Conservation (phyloP, 495 filamentous ascomycete species). For the Daldinia grandis region DNA sequence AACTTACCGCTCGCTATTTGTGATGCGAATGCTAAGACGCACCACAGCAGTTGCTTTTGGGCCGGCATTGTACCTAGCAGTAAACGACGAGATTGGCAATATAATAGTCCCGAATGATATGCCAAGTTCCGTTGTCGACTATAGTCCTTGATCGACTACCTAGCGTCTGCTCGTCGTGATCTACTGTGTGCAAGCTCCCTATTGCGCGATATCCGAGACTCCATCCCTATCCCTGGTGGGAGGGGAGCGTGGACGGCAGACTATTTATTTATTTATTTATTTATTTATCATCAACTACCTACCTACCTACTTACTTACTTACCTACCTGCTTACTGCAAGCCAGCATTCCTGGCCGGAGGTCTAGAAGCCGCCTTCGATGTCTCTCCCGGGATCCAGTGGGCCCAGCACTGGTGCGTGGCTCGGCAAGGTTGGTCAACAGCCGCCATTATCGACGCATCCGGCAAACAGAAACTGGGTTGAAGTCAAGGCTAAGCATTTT, state of each 20-base stretch:
- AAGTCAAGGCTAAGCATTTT: conserved; percentile 14
- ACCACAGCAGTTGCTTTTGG: conserved; percentile 23
- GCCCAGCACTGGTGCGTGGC: conserved; percentile 13
- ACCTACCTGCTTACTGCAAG: conserved; percentile 21
- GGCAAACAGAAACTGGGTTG: neutral
- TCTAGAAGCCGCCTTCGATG: conserved; percentile 18
- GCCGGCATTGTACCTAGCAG: conserved; percentile 18
- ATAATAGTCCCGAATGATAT: neutral
- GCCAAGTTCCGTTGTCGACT: conserved; percentile 10
- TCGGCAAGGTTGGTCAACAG: neutral
- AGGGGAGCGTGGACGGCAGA: neutral
- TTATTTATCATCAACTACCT: too few relatives aligned
- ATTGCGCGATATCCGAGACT: neutral
- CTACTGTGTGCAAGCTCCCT: neutral
- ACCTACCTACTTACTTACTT: too few relatives aligned
- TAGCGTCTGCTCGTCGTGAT: neutral
- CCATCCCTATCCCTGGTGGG: too few relatives aligned
- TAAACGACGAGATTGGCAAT: neutral
- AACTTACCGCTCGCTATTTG: conserved; percentile 22
- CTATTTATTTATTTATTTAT: too few relatives aligned
- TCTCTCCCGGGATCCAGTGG: conserved; percentile 18
- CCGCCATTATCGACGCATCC: conserved; percentile 8
- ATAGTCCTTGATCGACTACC: neutral
- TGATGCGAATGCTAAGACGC: conserved; percentile 30
- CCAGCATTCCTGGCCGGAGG: conserved; percentile 21